Evolutionary conservation across 2,329 filamentous ascomycete genomes (phyloP).

Genomic region (Gnomoniopsis smithogilvyi): DNA sequence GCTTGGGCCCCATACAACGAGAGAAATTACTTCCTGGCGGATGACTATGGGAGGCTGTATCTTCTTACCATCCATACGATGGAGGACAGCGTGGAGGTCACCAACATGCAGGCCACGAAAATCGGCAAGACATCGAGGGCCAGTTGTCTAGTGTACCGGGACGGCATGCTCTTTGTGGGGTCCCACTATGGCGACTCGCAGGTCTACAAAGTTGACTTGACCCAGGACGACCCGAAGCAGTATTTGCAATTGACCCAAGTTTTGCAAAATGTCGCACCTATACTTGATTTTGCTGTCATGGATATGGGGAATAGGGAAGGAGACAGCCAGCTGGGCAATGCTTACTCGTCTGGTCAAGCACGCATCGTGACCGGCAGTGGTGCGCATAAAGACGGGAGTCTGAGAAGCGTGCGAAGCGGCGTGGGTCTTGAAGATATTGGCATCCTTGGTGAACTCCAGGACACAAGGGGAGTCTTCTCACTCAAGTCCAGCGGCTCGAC

Average conservation of each 20-base stretch:
- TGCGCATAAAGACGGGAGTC: conserved; percentile 80
- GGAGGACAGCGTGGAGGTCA: conserved; percentile 59
- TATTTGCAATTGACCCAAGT: conserved; percentile 68
- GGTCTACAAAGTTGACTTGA: conserved; percentile 64
- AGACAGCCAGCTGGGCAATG: conserved; percentile 71
- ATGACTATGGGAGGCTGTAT: conserved; percentile 85
- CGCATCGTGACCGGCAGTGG: conserved; percentile 91
- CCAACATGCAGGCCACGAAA: conserved; percentile 65
- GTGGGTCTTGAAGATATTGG: conserved; percentile 89
- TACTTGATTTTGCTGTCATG: conserved; percentile 93
- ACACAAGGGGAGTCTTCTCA: conserved; percentile 71
- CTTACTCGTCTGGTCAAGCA: conserved; percentile 93
- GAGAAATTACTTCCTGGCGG: conserved; percentile 80
- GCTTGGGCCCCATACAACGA: conserved; percentile 84
- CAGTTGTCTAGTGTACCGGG: conserved; percentile 74
- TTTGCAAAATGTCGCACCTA: conserved; percentile 79
- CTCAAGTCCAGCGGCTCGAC: conserved; percentile 49
- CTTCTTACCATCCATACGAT: conserved; percentile 72
- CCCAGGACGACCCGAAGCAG: conserved; percentile 26
- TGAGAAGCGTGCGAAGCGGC: conserved; percentile 88
- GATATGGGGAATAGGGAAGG: conserved; percentile 86
- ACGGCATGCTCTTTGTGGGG: conserved; percentile 74
- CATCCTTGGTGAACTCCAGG: conserved; percentile 73
- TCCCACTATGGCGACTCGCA: conserved; percentile 94
- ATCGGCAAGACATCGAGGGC: conserved; percentile 71